Conservation (phyloP, 2,329 filamentous ascomycete genomes). For the Colletotrichum falcatum region DNA sequence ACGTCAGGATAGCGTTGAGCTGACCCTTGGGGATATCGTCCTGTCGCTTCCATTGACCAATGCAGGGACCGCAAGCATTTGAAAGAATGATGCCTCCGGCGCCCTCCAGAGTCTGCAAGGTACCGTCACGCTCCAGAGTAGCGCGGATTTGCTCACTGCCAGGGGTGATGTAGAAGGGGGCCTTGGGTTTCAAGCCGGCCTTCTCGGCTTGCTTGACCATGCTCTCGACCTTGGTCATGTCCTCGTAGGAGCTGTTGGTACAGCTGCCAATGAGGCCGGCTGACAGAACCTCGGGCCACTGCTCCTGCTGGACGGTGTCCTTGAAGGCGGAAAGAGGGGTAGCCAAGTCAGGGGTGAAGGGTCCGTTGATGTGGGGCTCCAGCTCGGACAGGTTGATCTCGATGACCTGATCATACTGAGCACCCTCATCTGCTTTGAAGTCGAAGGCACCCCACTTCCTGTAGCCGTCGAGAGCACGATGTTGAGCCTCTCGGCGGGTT, state of each 20-base stretch:
- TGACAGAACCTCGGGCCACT: slow-evolving; percentile 92
- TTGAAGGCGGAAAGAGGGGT: slow-evolving; percentile 93
- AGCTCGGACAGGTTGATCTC: slow-evolving; percentile 90
- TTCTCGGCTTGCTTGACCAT: slow-evolving; percentile 90
- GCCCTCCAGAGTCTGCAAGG: slow-evolving; percentile 84
- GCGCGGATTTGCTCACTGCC: slow-evolving; percentile 97
- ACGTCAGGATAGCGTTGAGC: slow-evolving; percentile 93
- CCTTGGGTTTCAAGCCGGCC: slow-evolving; percentile 89
- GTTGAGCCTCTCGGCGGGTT: slow-evolving; percentile 73
- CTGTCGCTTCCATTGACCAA: slow-evolving; percentile 94
- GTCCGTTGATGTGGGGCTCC: slow-evolving; percentile 97
- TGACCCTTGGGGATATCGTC: slow-evolving; percentile 88
- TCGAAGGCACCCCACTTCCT: slow-evolving; percentile 41
- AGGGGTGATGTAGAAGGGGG: slow-evolving; percentile 95
- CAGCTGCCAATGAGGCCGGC: slow-evolving; percentile 97
- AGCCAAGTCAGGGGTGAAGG: slow-evolving; percentile 94
- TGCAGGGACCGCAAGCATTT: slow-evolving; percentile 94
- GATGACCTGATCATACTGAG: slow-evolving; percentile 90
- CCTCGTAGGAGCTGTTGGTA: slow-evolving; percentile 98
- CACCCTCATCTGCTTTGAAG: slow-evolving; percentile 82
- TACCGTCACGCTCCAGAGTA: slow-evolving; percentile 89
- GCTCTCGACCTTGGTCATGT: slow-evolving; percentile 96
- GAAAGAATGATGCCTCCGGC: slow-evolving; percentile 92
- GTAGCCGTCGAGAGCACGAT: slow-evolving; percentile 37
- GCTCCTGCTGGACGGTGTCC: slow-evolving; percentile 82